Percentiles rank a stretch among this genome's conserved stretches.
Conservation (phyloP, 306 rosid species). For the Prunus fruticosa region DNA sequence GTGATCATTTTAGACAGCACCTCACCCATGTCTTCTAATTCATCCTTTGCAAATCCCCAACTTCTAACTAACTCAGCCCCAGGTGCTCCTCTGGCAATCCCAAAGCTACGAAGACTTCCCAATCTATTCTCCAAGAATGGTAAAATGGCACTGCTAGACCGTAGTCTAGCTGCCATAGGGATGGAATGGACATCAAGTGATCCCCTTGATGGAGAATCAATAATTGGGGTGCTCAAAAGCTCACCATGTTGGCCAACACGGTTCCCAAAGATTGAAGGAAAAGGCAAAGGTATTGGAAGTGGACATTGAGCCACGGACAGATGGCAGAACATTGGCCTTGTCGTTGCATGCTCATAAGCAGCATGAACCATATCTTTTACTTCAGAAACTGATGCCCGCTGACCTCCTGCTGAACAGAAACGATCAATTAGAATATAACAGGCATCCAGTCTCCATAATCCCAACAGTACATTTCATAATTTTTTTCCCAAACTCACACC, state of each 20-base stretch:
- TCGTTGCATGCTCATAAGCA: constrained; percentile 45
- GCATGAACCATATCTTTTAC: constrained; percentile 50
- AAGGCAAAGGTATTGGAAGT: constrained; percentile 86
- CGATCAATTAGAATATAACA: not conserved
- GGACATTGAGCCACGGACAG: constrained; percentile 70
- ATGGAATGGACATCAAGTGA: constrained; percentile 77
- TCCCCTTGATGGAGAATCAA: constrained; percentile 52
- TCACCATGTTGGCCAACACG: constrained; percentile 67
- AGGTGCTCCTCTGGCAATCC: constrained; percentile 58
- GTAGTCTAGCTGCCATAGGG: constrained; percentile 84
- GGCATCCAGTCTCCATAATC: not conserved
- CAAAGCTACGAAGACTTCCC: constrained; percentile 53
- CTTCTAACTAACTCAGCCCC: constrained; percentile 61
- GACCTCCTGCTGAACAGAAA: constrained; percentile 43
- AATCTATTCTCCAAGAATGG: constrained; percentile 70
- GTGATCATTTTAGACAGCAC: constrained; percentile 62
- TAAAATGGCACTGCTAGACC: constrained; percentile 66
- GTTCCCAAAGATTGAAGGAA: constrained; percentile 74
- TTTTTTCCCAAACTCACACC: not conserved
- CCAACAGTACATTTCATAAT: not conserved
- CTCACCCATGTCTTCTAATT: constrained; percentile 82
- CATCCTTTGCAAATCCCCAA: constrained; percentile 81
- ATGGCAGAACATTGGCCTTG: constrained; percentile 73
- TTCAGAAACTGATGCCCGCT: constrained; percentile 52
- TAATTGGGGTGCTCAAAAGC: constrained; percentile 36